Evolutionary conservation across 2,329 filamentous ascomycete species (phyloP), one percentile per base, ranked within the genome.

Genomic region (Pestalotiopsis sp.): DNA sequence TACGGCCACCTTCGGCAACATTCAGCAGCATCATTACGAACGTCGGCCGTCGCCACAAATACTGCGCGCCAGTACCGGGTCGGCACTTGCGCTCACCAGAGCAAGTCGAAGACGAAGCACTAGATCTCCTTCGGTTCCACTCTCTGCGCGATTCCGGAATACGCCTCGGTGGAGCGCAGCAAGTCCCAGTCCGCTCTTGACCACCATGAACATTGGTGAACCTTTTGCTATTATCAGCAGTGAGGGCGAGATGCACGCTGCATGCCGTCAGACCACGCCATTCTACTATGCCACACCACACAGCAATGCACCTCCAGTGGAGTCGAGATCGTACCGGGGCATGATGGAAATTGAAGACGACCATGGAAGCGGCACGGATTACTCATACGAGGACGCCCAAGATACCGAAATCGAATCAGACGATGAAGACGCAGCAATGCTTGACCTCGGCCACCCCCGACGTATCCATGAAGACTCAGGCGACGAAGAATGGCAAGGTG

Each of bases 251-350:
- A 56, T 49, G n/a, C 41, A 38, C 4, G 68, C 65, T 27, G 67
- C 27, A 4, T 66, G 56, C 41, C 62, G 69, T 13, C 66, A 68
- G 45, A 83, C 82, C 13, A 89, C 86, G 0, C 91, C 91, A 0
- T 90, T 90, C 72, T 94, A 94, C 74, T 94, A 94, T 74, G 91
- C 91, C 2, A 95, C 92, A 0, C 92, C 92, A 0, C 85, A 91
- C 75, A 94, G 91, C 74, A 91, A 90, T 70, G 87, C 84, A 3
- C 84, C 88, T 0, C 77, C 80, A 9, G 78, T 83, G 13, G 84
- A 86, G 67, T 71, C 80, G 20, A 80, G 81, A 7, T 73, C 74
- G 2, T 71, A 71, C 23, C 74, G 67, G 6, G 76, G 77, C 13
- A 75, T 76, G 17, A 23, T 60, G 20, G 65, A 67, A 9, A 72